Evolutionary conservation across 306 rosid genomes (phyloP), one percentile per base, ranked within the genome.

Genomic region (Acacia melanoxylon): DNA sequence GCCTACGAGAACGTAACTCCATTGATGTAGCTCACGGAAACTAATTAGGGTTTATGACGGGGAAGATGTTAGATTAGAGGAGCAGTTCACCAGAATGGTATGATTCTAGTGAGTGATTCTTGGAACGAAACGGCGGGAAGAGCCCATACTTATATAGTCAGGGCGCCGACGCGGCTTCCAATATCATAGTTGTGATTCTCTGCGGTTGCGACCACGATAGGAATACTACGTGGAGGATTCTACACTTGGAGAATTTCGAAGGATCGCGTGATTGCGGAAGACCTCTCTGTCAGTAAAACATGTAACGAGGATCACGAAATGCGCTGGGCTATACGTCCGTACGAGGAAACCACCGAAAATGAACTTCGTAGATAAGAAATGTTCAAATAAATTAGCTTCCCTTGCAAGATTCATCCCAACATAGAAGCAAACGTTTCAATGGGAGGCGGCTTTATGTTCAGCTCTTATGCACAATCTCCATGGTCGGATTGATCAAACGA

Each of bases 1-100:
- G 44, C 19, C 76, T 70, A 58, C 84, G 92, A 72, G 92, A 80
- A 88, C 93, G 93, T 71, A 88, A 92, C 84, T 88, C 89, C 95
- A 89, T 91, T 78, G 81, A 58, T 0, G 68, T 8, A 4, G 7
- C 52, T 10, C 17, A 40, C 59, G 61, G n/a, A 25, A 56, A 59
- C 7, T 80, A 1, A 48, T 5, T 83, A 83, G 89, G 85, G 83
- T 69, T 86, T 80, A 8, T 0, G 73, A 81, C 14, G 19, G 41
- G 24, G 31, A 54, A n/a, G 72, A 79, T 33, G 31, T 0, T 79
- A 68, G 11, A 81, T 0, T 83, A 73, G 11, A 81, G 68, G 4
- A 62, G 33, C 22, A 2, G 58, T 48, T 65, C 10, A 44, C 17
- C 14, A 33, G 24, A 54, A 14, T 11, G 45, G 15, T 0, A 8